A percentile compares a stretch with the other conserved stretches of the same genome.
Evolutionary conservation across 1,284 basidiomycete species (phyloP).

Genomic region (Tilletia horrida): DNA sequence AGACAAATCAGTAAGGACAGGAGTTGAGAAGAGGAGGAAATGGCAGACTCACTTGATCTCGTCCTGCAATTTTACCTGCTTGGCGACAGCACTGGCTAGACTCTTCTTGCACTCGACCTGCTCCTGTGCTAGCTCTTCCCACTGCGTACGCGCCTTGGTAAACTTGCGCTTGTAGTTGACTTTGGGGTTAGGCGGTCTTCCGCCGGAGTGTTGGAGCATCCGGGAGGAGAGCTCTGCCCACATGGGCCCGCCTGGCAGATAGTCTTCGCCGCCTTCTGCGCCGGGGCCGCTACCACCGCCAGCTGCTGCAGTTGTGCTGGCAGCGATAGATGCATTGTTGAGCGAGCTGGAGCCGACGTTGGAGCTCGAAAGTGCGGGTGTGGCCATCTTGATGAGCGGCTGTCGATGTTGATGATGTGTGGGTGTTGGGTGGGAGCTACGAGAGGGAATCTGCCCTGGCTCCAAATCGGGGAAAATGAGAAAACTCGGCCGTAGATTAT

Average conservation of each 20-base stretch:
- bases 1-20: background rate
- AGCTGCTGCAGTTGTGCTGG: background rate
- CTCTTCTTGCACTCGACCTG: slow-evolving; percentile 15
- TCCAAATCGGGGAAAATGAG: too few relatives aligned
- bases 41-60: slow-evolving; percentile 7
- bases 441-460: too few relatives aligned
- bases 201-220: slow-evolving; percentile 14
- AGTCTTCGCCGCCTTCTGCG: background rate
- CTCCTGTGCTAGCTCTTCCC: slow-evolving; percentile 7
- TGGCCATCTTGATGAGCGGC: too few relatives aligned
- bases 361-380: too few relatives aligned
- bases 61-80: slow-evolving; percentile 9
- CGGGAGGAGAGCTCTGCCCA: slow-evolving; percentile 12
- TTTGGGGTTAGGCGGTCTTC: background rate
- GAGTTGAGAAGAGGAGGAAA: background rate
- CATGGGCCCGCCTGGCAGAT: slow-evolving; percentile 12
- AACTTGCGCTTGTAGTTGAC: slow-evolving; percentile 4
- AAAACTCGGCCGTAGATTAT: too few relatives aligned
- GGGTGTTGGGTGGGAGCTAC: too few relatives aligned
- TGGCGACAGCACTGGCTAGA: slow-evolving; percentile 1
- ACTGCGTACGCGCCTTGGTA: background rate
- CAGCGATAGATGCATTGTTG: background rate
- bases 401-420: too few relatives aligned
- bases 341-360: too few relatives aligned
- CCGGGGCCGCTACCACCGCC: background rate